Base-by-base conservation (phyloP, 2,329 filamentous ascomycete species). In the Xylaria sp. region DNA sequence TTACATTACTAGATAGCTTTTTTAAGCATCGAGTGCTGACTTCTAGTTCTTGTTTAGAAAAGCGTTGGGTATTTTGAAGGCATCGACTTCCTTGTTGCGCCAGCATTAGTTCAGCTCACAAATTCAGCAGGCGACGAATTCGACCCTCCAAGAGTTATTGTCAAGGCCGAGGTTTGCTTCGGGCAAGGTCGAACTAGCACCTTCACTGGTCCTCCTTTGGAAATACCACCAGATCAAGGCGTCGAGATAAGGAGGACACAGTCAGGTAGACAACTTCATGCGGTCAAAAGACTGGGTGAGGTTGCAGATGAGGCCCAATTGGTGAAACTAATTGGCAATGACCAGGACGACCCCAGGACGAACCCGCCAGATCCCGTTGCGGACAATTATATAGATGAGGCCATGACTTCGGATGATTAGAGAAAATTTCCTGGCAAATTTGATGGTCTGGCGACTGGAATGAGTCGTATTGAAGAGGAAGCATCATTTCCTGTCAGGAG, bases 121-220 rank as follows among this genome's bases (percentile, higher is more conserved):
- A 66, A 66, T 20, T 66, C 64, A 5, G 22, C 15, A 15, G 59
- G 59, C 0, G 59, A 63, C 3, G 13, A 10, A 5, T 66, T 66
- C n/a, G 20, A 27, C 0, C 0, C 15, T 1, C 59, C 45, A 31
- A 47, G 36, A 20, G 59, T 66, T 5, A 33, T 63, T 1, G 33
- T 63, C 9, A 63, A 63, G 20, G 64, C 64, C 25, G 45, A 66
- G 39, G 64, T 66, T 36, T 66, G 64, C 49, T 54, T 31, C 11
- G 64, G 59, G 7, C 39, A 38, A 45, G 63, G 57, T 7, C 25
- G 15, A 17, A 42, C 13, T 9, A 10, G 25, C 3, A 7, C 1
- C 1, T 10, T 10, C n/a, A 1, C 1, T 29, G 27, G 3, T 31
- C 29, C 38, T 20, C n/a, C 20, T 11, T 38, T 17, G 49, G 15